A percentile compares a stretch with the other conserved stretches of the same genome.
Conservation (phyloP, 116 monocot genomes). For the Iris pallida region DNA sequence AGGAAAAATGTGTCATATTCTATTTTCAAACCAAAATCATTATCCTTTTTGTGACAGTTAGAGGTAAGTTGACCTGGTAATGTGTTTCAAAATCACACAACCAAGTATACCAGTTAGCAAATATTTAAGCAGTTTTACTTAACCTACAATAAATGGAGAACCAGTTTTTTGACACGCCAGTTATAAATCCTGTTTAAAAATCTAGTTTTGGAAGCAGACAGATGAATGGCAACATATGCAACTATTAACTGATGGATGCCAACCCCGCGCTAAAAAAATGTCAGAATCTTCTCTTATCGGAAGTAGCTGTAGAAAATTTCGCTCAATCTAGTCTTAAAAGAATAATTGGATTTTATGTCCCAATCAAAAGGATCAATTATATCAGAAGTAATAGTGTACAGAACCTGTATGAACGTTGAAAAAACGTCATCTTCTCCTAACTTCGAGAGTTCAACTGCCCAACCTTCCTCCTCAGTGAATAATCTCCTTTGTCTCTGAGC, state of each 20-base stretch:
- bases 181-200: background rate
- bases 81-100: too few species aligned
- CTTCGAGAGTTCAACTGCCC: conserved; percentile 74
- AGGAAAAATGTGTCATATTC: too few species aligned
- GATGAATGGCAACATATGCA: background rate
- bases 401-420: conserved; percentile 93
- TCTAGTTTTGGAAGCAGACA: background rate
- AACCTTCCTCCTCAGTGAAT: conserved; percentile 50
- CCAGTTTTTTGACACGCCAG: too few species aligned
- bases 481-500: conserved; percentile 67
- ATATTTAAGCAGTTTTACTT: too few species aligned
- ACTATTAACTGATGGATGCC: background rate
- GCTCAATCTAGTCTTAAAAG: background rate
- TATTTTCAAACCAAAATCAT: too few species aligned
- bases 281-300: background rate
- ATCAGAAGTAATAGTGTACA: background rate
- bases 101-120: too few species aligned
- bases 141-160: too few species aligned
- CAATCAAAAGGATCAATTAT: background rate
- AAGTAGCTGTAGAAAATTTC: background rate
- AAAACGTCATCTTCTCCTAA: conserved; percentile 76
- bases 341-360: background rate
- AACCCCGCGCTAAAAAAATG: background rate
- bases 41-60: too few species aligned
- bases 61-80: too few species aligned